Conservation (phyloP, 2,329 filamentous ascomycete species). For the Colletotrichum endophyticum region DNA sequence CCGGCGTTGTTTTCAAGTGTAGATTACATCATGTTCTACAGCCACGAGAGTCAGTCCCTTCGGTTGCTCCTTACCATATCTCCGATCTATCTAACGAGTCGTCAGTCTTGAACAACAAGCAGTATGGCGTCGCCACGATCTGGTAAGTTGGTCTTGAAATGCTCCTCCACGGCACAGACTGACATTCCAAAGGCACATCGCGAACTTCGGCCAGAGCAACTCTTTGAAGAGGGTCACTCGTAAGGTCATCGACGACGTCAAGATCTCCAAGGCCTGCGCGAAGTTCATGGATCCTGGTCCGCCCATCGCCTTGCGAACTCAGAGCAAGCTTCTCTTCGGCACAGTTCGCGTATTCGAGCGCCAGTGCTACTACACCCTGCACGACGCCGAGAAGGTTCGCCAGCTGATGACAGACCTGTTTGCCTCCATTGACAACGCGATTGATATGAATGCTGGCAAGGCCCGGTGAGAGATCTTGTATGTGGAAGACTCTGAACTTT, state of each 20-base stretch:
- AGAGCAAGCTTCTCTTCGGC: conserved; percentile 87
- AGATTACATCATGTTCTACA: conserved; percentile 80
- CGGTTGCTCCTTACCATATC: not conserved
- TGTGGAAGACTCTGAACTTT: conserved; percentile 58
- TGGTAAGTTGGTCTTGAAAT: conserved; percentile 65
- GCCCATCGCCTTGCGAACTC: conserved; percentile 87
- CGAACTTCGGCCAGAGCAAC: conserved; percentile 76
- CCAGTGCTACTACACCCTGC: conserved; percentile 85
- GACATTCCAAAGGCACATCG: conserved; percentile 74
- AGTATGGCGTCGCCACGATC: conserved; percentile 92
- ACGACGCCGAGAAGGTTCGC: conserved; percentile 78
- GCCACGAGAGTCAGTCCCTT: conserved; percentile 80
- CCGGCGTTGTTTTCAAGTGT: not conserved
- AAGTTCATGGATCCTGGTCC: conserved; percentile 84
- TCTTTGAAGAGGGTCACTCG: conserved; percentile 75
- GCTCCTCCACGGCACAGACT: not conserved
- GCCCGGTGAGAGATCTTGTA: conserved; percentile 62
- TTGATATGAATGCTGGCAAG: conserved; percentile 75
- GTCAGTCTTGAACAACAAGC: conserved; percentile 78
- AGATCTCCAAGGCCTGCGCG: conserved; percentile 84
- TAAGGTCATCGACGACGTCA: conserved; percentile 87
- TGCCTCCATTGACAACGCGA: conserved; percentile 49
- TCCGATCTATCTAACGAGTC: conserved; percentile 26
- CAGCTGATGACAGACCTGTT: conserved; percentile 73
- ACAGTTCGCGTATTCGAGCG: conserved; percentile 85